Base-by-base conservation (phyloP, 2,329 filamentous ascomycete species). In the Xylariaceae sp. region DNA sequence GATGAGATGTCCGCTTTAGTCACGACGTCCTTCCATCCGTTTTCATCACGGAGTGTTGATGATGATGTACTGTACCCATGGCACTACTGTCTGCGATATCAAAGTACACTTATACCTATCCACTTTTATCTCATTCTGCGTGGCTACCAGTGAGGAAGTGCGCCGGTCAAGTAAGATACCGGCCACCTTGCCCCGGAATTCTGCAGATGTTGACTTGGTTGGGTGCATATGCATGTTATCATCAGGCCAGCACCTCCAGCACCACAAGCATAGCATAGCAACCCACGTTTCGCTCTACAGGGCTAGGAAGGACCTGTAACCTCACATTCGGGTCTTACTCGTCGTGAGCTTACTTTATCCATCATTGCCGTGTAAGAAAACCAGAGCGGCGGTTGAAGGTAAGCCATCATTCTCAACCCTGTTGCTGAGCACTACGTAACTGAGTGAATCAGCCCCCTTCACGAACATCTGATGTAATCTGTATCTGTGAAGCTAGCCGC, bases 181-280 rank as follows among this genome's bases (percentile, higher is more conserved):
- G n/a, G 34, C 50, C n/a, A 52, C 15, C 37, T 23, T 11, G 8
- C 51, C 35, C 56, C 55, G 52, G 49, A 37, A 47, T 53, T 51
- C 18, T 53, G 45, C 52, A 59, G 56, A 53, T 50, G 18, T 47
- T 47, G 45, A 50, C 52, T 58, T 56, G 45, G 44, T 53, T 49
- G 23, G 50, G 30, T 58, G 53, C 57, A 59, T 56, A 64, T 58
- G 59, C 57, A 56, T 45, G 57, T 39, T 57, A 45, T 55, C 51
- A 54, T 49, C 51, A 47, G 52, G 56, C 47, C 11, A 59, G 51
- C 42, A 23, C 30, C 18, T 50, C 52, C 11, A 57, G 15, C 42
- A 57, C 53, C 45, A 11, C 17, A 37, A 51, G 47, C 47, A 47
- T 23, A 49, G 51, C 37, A 48, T 57, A 9, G 23, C 23, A 30